These are phyloP conservation scores for Alternaria viburni DNA, from an alignment of 2,329 filamentous ascomycete genomes.

Conservation along the genomic window DNA sequence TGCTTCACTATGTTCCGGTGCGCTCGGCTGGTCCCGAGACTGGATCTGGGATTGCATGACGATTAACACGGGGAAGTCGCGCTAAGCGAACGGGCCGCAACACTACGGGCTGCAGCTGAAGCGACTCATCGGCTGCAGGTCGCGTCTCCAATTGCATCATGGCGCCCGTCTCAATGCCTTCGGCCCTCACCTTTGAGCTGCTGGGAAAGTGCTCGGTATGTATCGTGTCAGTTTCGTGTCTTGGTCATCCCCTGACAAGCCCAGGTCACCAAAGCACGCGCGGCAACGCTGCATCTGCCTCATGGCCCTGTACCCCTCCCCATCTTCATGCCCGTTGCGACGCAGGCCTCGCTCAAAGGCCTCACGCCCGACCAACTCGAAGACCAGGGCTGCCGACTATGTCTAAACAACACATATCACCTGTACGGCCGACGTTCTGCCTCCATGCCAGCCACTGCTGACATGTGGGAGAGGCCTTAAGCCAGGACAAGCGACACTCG, in stretches of 20 bases:
- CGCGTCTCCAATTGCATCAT: conserved; percentile 22
- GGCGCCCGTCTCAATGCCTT: conserved; percentile 43
- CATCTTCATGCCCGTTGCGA: conserved; percentile 98
- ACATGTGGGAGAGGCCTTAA: conserved; percentile 70
- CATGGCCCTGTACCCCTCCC: conserved; percentile 91
- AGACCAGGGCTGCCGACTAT: conserved; percentile 85
- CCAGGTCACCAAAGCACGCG: conserved; percentile 92
- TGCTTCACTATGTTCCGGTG: not conserved
- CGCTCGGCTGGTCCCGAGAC: not conserved
- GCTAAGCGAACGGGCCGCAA: conserved; percentile 4
- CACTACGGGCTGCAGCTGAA: not conserved
- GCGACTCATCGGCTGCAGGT: not conserved
- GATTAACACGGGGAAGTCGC: not conserved
- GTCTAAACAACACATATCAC: conserved; percentile 98
- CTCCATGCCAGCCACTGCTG: conserved; percentile 13
- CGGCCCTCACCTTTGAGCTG: conserved; percentile 47
- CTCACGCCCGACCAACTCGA: conserved; percentile 91
- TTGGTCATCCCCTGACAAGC: conserved; percentile 3
- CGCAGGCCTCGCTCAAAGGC: conserved; percentile 93
- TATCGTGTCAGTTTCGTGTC: not conserved
- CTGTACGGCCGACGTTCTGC: conserved; percentile 53
- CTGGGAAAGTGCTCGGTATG: conserved; percentile 48
- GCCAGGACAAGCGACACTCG: conserved; percentile 87
- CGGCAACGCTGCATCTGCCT: conserved; percentile 83
- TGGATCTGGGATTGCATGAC: not conserved